Conservation (phyloP, 441 rosid genomes). For the Macaranga tanarius region DNA sequence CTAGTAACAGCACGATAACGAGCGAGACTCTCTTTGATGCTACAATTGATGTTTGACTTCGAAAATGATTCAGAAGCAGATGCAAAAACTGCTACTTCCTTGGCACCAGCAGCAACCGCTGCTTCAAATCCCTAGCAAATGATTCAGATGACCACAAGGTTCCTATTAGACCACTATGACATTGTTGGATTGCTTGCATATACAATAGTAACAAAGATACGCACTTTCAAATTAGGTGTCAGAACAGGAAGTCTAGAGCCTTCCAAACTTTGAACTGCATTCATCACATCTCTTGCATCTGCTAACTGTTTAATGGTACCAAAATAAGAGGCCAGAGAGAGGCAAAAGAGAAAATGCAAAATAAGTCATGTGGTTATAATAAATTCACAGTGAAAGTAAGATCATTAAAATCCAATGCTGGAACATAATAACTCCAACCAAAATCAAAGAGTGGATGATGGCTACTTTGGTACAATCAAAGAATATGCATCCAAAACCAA, state of each 20-base stretch:
- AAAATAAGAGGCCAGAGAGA: conserved; percentile 5
- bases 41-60: conserved; percentile 87
- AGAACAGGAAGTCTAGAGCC: conserved; percentile 86
- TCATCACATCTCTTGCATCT: conserved; percentile 94
- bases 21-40: conserved; percentile 86
- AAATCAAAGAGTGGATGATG: neutral
- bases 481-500: neutral
- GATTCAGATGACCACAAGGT: conserved; percentile 29
- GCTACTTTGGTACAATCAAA: conserved; percentile 1
- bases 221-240: conserved; percentile 86
- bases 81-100: conserved; percentile 95
- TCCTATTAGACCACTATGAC: conserved; percentile 5
- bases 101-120: conserved; percentile 93
- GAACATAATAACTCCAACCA: neutral
- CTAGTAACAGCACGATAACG: conserved; percentile 71
- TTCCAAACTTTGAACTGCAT: conserved; percentile 55
- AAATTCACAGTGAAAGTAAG: neutral
- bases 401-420: neutral
- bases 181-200: conserved; percentile 15
- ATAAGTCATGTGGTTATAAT: neutral
- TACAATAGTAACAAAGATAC: conserved; percentile 23
- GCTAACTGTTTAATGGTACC: conserved; percentile 50
- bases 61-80: conserved; percentile 98
- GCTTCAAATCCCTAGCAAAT: conserved; percentile 89
- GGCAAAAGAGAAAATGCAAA: conserved; percentile 12